Evolutionary conservation across 495 filamentous ascomycete genomes (phyloP).

Genomic region (Emericellopsis terricola): DNA sequence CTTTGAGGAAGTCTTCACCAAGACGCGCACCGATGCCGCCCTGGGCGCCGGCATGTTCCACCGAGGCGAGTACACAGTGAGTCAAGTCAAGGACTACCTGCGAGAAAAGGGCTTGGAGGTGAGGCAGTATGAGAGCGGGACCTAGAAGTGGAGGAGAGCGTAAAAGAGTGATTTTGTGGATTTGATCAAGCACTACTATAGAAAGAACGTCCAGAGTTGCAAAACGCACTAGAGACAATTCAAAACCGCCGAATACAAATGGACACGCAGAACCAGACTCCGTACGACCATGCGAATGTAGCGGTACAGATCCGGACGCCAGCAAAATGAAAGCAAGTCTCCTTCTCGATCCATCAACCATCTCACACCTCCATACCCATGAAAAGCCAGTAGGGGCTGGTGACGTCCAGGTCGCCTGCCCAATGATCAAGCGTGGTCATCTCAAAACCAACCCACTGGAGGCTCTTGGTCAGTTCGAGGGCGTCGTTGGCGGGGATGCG

Average conservation of each 20-base stretch:
- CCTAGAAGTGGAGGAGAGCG: conserved; percentile 8
- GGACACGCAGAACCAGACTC: no score
- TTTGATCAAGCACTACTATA: no score
- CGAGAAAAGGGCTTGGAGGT: conserved; percentile 54
- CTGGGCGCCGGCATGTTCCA: conserved; percentile 97
- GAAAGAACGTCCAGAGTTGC: no score
- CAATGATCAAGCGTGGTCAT: conserved; percentile 61
- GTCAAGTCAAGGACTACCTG: conserved; percentile 79
- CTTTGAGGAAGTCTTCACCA: conserved; percentile 76
- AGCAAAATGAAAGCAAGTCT: no score
- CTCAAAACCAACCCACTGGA: conserved; percentile 87
- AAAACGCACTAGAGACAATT: not conserved
- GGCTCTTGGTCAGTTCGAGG: conserved; percentile 50
- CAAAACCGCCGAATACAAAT: not conserved
- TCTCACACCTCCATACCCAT: conserved; percentile 63
- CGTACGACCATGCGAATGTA: no score
- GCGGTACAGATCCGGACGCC: no score
- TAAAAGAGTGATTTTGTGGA: not conserved
- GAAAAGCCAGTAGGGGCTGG: conserved; percentile 66
- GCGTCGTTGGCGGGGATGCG: conserved; percentile 35
- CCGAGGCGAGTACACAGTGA: conserved; percentile 82
- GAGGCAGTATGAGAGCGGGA: conserved; percentile 45
- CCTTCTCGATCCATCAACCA: not conserved
- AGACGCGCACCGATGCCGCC: conserved; percentile 79
- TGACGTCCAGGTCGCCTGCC: conserved; percentile 33